A percentile compares a stretch with the other conserved stretches of the same genome.
Evolutionary conservation across 2,329 filamentous ascomycete species (phyloP).

Genomic region (Penicillium fuscoglaucum): DNA sequence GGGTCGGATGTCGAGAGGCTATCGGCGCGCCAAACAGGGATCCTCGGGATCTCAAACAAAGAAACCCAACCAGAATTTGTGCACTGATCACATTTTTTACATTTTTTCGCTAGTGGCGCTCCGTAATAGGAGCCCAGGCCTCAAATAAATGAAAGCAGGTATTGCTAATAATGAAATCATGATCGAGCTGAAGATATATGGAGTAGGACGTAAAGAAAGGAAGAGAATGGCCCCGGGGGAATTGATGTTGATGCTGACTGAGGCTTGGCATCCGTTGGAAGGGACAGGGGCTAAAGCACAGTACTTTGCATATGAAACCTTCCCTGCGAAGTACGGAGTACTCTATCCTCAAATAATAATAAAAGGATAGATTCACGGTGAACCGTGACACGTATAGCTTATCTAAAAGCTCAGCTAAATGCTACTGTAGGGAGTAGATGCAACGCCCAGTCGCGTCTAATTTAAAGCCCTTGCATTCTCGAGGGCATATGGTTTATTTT

Average conservation of each 20-base stretch:
- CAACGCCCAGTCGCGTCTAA: too few relatives aligned
- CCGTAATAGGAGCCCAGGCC: not conserved
- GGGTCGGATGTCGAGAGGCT: not conserved
- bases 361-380: not conserved
- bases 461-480: too few relatives aligned
- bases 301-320: not conserved
- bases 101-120: not conserved
- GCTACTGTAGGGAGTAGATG: too few relatives aligned
- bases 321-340: not conserved
- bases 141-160: not conserved
- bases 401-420: not conserved
- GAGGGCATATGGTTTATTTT: too few relatives aligned
- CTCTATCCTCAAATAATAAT: not conserved
- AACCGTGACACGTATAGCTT: not conserved
- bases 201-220: not conserved
- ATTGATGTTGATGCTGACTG: not conserved
- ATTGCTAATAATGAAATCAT: not conserved
- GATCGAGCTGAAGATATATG: not conserved
- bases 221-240: not conserved
- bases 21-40: slow-evolving; percentile 6
- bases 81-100: slow-evolving; percentile 4
- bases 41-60: slow-evolving; percentile 11
- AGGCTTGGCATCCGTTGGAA: not conserved
- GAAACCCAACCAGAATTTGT: not conserved
- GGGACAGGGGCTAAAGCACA: not conserved